A percentile compares a stretch with the other conserved stretches of the same genome.
Conservation (phyloP, 768 basidiomycete genomes). For the Calocybe gangraenosa region DNA sequence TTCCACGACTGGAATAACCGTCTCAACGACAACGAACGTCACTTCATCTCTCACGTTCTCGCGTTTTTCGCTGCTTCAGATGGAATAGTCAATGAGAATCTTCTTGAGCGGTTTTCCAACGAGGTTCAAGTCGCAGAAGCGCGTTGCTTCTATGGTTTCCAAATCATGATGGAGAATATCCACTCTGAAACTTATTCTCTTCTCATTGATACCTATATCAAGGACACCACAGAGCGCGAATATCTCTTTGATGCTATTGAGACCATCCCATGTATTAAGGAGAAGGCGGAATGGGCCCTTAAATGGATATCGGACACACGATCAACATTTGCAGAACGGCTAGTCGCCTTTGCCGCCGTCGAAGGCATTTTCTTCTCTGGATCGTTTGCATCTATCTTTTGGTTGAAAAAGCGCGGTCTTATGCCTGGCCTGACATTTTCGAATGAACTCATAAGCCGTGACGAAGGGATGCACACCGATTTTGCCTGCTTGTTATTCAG, state of each 20-base stretch:
- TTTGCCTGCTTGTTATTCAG: conserved; percentile 90
- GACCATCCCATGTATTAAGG: conserved; percentile 88
- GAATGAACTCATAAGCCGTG: conserved; percentile 93
- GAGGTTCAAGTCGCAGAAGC: conserved; percentile 94
- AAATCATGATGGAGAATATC: conserved; percentile 99
- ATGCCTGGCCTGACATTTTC: conserved; percentile 98
- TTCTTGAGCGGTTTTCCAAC: conserved; percentile 88
- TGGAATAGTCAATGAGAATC: conserved; percentile 95
- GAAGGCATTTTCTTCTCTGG: conserved; percentile 98
- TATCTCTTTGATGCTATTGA: conserved; percentile 92
- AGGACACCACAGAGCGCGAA: conserved; percentile 69
- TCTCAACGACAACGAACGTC: conserved; percentile 78
- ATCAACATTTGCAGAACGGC: conserved; percentile 82
- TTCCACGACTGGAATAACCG: conserved; percentile 79
- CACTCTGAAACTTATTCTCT: conserved; percentile 97
- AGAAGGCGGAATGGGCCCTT: conserved; percentile 95
- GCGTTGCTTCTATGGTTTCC: conserved; percentile 96
- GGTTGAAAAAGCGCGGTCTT: conserved; percentile 94
- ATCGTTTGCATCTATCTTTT: conserved; percentile 91
- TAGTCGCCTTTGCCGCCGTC: conserved; percentile 95
- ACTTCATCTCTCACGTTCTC: conserved; percentile 90
- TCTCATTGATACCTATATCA: conserved; percentile 93
- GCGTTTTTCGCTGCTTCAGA: conserved; percentile 97
- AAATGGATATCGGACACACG: conserved; percentile 82
- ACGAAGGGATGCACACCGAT: conserved; percentile 97